Conservation (phyloP, 139 green algal genomes). For the Dunaliella primolecta region DNA sequence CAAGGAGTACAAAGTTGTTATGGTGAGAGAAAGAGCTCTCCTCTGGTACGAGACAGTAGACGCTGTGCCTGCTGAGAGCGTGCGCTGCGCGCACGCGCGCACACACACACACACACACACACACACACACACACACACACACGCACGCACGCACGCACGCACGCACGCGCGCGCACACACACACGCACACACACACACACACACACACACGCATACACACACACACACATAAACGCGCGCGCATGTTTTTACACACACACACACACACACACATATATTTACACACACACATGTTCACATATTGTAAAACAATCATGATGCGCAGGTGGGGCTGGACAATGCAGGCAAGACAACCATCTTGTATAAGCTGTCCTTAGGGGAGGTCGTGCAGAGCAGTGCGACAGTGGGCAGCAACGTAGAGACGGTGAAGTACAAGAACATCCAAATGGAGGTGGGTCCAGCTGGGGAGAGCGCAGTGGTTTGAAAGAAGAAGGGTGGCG, state of each 20-base stretch:
- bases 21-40: conserved; percentile 61
- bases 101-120: too few species aligned
- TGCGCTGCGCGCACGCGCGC: too few species aligned
- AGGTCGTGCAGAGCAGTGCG: conserved; percentile 77
- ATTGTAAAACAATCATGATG: too few species aligned
- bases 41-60: too few species aligned
- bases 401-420: conserved; percentile 91
- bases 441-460: conserved; percentile 77
- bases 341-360: conserved; percentile 93
- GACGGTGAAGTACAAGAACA: conserved; percentile 72
- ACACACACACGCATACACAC: too few species aligned
- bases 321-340: conserved; percentile 85
- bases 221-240: too few species aligned
- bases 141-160: not conserved
- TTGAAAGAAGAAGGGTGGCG: too few species aligned
- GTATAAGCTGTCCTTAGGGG: conserved; percentile 85
- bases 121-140: too few species aligned
- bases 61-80: too few species aligned
- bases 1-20: conserved; percentile 82
- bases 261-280: not conserved
- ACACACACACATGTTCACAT: too few species aligned
- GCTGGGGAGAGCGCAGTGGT: too few species aligned
- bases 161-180: not conserved
- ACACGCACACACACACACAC: not conserved
- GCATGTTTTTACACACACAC: not conserved